A percentile compares a stretch with the other conserved stretches of the same genome.
phyloP scores from a whole-genome alignment of 495 filamentous ascomycete species.

The Aspergillus nidulans region DNA sequence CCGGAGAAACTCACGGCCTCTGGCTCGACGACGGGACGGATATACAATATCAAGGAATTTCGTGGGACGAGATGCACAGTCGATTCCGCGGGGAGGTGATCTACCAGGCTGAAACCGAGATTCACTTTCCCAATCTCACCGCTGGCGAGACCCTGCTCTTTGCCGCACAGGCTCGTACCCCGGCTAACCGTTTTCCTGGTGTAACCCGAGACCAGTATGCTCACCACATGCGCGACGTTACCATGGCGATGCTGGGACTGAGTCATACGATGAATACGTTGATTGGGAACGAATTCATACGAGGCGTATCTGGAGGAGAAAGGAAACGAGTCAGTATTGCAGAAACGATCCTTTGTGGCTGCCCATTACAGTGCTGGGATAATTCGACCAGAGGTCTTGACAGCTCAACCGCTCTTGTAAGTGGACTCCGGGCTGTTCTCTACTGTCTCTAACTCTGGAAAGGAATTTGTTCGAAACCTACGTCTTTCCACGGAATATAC shows the following conservation, averaged over 20 bases:
- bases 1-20: slow-evolving; percentile 72
- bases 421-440: not conserved
- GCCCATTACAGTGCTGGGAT: slow-evolving; percentile 79
- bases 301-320: slow-evolving; percentile 79
- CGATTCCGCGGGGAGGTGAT: slow-evolving; percentile 75
- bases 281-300: slow-evolving; percentile 75
- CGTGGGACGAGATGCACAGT: slow-evolving; percentile 51
- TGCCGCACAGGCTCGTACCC: slow-evolving; percentile 66
- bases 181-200: slow-evolving; percentile 55
- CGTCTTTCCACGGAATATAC: slow-evolving; percentile 61
- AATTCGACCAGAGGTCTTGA: slow-evolving; percentile 74
- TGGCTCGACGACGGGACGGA: slow-evolving; percentile 58
- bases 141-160: slow-evolving; percentile 76
- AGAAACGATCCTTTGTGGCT: slow-evolving; percentile 59
- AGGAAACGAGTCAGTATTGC: slow-evolving; percentile 80
- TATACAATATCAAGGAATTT: slow-evolving; percentile 70
- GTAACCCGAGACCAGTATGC: slow-evolving; percentile 57
- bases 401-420: slow-evolving; percentile 63
- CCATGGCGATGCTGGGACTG: slow-evolving; percentile 77
- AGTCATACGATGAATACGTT: slow-evolving; percentile 70
- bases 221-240: slow-evolving; percentile 64
- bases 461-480: slow-evolving; percentile 64
- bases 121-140: slow-evolving; percentile 78
- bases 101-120: slow-evolving; percentile 75
- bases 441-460: slow-evolving; percentile 15